These are phyloP conservation scores for Xylaria polymorpha DNA, from an alignment of 2,329 filamentous ascomycete species.

Conservation along the genomic window DNA sequence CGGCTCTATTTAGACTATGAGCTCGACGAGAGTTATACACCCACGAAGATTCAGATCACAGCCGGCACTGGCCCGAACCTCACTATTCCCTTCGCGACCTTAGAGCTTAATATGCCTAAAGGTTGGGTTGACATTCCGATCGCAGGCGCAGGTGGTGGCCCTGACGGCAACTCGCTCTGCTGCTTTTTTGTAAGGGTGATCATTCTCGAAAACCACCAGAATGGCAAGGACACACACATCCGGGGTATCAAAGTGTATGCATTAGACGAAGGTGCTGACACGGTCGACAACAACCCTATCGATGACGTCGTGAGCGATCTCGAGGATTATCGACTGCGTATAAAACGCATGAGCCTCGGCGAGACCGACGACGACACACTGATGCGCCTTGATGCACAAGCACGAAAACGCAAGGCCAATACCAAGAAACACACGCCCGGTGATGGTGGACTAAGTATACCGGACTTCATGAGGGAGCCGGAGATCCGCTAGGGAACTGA, in stretches of 20 bases:
- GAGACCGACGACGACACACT: slow-evolving; percentile 50
- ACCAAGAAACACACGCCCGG: slow-evolving; percentile 47
- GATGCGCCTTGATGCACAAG: slow-evolving; percentile 49
- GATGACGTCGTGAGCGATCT: slow-evolving; percentile 51
- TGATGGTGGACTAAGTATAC: slow-evolving; percentile 52
- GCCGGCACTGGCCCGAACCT: slow-evolving; percentile 94
- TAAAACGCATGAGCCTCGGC: slow-evolving; percentile 46
- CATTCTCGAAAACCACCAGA: slow-evolving; percentile 96
- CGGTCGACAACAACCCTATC: slow-evolving; percentile 52
- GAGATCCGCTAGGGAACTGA: slow-evolving; percentile 53
- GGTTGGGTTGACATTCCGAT: slow-evolving; percentile 91
- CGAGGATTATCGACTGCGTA: slow-evolving; percentile 47
- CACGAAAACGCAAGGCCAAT: slow-evolving; percentile 47
- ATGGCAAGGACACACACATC: slow-evolving; percentile 98
- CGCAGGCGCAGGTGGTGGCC: slow-evolving; percentile 64
- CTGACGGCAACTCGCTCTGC: slow-evolving; percentile 79
- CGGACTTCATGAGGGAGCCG: slow-evolving; percentile 56
- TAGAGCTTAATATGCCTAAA: slow-evolving; percentile 80
- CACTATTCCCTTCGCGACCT: slow-evolving; percentile 85
- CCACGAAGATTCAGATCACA: slow-evolving; percentile 88
- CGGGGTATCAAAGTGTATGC: slow-evolving; percentile 89
- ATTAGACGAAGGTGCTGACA: slow-evolving; percentile 60
- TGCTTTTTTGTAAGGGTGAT: slow-evolving; percentile 92
- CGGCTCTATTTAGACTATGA: slow-evolving; percentile 91
- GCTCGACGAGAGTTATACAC: slow-evolving; percentile 95